Evolutionary conservation across 1,284 basidiomycete species (phyloP).

Genomic region (Pseudozyma thailandica): DNA sequence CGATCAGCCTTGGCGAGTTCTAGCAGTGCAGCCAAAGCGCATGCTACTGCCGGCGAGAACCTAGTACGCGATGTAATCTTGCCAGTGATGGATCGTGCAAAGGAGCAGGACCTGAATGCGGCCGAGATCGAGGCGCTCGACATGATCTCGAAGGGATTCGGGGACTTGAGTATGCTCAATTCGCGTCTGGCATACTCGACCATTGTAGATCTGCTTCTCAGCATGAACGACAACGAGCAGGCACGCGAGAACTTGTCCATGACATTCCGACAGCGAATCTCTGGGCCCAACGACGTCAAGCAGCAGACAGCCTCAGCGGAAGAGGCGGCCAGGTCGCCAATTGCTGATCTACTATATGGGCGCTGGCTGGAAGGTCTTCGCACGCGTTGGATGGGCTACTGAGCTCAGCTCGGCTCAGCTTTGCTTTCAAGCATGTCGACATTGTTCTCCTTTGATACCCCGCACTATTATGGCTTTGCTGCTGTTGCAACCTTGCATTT

Average conservation of each 20-base stretch:
- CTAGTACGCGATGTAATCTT: constrained; percentile 58
- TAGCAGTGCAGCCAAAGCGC: constrained; percentile 30
- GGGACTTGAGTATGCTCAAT: constrained; percentile 82
- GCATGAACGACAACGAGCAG: constrained; percentile 75
- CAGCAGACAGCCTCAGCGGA: constrained; percentile 28
- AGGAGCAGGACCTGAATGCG: constrained; percentile 80
- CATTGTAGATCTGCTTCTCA: constrained; percentile 86
- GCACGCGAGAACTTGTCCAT: constrained; percentile 43
- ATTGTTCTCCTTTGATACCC: constrained; percentile 1
- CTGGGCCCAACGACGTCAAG: constrained; percentile 30
- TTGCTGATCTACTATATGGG: constrained; percentile 92
- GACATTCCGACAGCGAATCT: constrained; percentile 50
- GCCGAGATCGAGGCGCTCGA: constrained; percentile 86
- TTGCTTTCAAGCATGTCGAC: background rate
- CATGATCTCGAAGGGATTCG: constrained; percentile 88
- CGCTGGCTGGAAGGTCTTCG: constrained; percentile 89
- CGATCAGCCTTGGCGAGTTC: constrained; percentile 39
- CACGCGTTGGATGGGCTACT: constrained; percentile 59
- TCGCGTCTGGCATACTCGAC: constrained; percentile 85
- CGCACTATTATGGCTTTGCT: too few species aligned
- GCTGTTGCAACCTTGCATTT: background rate
- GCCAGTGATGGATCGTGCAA: constrained; percentile 57
- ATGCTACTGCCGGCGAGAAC: constrained; percentile 42
- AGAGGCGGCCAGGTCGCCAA: constrained; percentile 73
- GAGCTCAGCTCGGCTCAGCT: constrained; percentile 1